A percentile compares a stretch with the other conserved stretches of the same genome.
phyloP scores from a whole-genome alignment of 2,329 filamentous ascomycete species.

The Exophiala lecanii-corni region DNA sequence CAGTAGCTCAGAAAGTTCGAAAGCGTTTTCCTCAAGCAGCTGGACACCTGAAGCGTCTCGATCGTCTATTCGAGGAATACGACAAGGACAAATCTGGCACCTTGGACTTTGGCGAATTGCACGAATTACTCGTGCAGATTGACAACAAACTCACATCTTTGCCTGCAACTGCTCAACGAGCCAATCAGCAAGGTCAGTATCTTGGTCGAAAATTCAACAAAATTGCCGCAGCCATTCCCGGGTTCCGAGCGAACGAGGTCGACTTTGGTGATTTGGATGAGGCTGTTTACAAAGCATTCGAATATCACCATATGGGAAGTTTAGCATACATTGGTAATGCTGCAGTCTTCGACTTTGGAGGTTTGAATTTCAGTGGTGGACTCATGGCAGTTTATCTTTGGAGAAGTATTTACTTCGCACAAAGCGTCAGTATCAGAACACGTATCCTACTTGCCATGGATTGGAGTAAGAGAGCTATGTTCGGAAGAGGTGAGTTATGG shows the following conservation, averaged over 20 bases:
- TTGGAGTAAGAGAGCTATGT: conserved; percentile 93
- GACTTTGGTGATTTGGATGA: conserved; percentile 87
- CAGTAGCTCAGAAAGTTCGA: conserved; percentile 76
- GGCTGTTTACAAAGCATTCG: conserved; percentile 87
- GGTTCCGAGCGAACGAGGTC: conserved; percentile 72
- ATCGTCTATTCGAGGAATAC: conserved; percentile 86
- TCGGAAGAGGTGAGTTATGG: conserved; percentile 79
- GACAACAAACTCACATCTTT: conserved; percentile 91
- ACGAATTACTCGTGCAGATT: conserved; percentile 83
- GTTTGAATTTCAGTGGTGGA: conserved; percentile 73
- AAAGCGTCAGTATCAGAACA: conserved; percentile 91
- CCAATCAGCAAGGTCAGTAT: conserved; percentile 92
- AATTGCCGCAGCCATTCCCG: conserved; percentile 71
- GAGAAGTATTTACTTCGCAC: conserved; percentile 94
- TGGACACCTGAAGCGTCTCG: conserved; percentile 79
- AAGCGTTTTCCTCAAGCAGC: conserved; percentile 87
- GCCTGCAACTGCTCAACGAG: conserved; percentile 91
- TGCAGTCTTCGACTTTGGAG: conserved; percentile 89
- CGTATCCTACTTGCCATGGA: conserved; percentile 91
- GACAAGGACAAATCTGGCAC: conserved; percentile 91
- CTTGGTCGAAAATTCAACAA: conserved; percentile 92
- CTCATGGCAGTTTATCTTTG: conserved; percentile 92
- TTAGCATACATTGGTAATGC: conserved; percentile 95
- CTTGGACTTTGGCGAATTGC: conserved; percentile 87
- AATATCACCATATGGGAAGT: conserved; percentile 87